phyloP scores from a whole-genome alignment of 2,329 filamentous ascomycete genomes.

The Colletotrichum chrysophilum region DNA sequence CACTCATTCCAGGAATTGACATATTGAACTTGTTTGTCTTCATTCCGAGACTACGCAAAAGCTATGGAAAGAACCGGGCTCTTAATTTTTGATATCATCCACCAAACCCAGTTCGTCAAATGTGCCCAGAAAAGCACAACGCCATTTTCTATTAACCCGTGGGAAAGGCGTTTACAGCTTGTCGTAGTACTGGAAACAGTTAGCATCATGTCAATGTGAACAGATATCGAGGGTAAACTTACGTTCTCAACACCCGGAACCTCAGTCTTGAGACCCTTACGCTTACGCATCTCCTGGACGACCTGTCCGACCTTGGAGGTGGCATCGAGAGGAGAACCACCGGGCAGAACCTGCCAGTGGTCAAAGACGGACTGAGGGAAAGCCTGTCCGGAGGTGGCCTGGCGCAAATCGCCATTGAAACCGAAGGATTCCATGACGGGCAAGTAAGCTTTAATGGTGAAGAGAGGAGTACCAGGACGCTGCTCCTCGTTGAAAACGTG shows the following conservation, averaged over 20 bases:
- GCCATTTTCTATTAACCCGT: constrained; percentile 50
- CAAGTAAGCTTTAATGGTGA: constrained; percentile 98
- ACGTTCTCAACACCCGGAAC: constrained; percentile 95
- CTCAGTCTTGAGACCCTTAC: constrained; percentile 98
- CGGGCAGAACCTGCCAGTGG: constrained; percentile 96
- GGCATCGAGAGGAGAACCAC: constrained; percentile 88
- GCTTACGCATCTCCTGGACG: constrained; percentile 92
- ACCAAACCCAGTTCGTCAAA: constrained; percentile 43
- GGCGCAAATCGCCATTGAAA: constrained; percentile 97
- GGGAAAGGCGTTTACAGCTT: constrained; percentile 79
- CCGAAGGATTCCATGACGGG: constrained; percentile 98
- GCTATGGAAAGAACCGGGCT: constrained; percentile 23
- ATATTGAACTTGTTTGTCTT: constrained; percentile 19
- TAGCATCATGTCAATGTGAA: constrained; percentile 24
- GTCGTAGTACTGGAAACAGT: constrained; percentile 82
- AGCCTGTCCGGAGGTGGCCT: constrained; percentile 92
- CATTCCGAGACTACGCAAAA: constrained; percentile 22
- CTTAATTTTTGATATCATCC: constrained; percentile 34
- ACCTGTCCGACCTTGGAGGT: constrained; percentile 83
- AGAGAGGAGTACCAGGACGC: constrained; percentile 96
- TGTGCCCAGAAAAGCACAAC: constrained; percentile 47
- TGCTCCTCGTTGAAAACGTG: constrained; percentile 99
- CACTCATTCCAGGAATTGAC: neutral
- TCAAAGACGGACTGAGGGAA: constrained; percentile 99
- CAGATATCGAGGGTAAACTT: constrained; percentile 53